Percentiles rank a stretch among this genome's conserved stretches.
These are phyloP conservation scores for Leishmania braziliensis DNA, from an alignment of 208 protist genomes.

Conservation along the genomic window DNA sequence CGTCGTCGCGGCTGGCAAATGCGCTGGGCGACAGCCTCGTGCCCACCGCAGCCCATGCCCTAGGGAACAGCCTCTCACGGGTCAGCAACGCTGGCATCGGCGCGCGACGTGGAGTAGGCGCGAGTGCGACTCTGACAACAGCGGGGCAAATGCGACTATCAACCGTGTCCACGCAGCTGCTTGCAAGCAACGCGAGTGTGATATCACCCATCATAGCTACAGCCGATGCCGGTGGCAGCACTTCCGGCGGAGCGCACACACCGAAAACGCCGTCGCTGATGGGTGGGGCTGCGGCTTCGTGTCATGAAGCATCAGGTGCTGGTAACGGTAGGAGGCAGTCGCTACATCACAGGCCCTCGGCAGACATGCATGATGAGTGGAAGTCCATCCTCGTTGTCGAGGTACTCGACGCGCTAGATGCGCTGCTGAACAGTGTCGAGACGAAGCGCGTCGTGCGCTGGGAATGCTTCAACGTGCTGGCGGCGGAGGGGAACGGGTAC, in stretches of 20 bases:
- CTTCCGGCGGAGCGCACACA: neutral
- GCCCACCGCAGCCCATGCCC: neutral
- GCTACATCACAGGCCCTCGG: neutral
- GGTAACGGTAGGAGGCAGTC: neutral
- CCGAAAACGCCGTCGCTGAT: neutral
- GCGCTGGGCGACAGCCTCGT: conserved; percentile 6
- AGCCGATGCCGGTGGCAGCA: neutral
- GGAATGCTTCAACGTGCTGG: conserved; percentile 65
- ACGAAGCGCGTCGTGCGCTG: conserved; percentile 62
- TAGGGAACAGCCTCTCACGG: conserved; percentile 5
- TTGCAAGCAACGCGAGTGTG: neutral
- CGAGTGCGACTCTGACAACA: neutral
- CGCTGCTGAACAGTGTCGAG: conserved; percentile 56
- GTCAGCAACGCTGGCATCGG: neutral
- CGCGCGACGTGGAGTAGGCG: neutral
- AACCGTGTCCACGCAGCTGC: neutral
- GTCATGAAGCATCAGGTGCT: neutral
- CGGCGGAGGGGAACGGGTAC: conserved; percentile 59
- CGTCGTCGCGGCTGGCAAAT: neutral
- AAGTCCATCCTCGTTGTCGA: conserved; percentile 42
- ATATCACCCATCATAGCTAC: neutral
- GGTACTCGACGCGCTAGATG: conserved; percentile 62
- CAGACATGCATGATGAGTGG: conserved; percentile 21
- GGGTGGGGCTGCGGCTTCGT: neutral
- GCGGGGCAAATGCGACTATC: neutral